A percentile compares a stretch with the other conserved stretches of the same genome.
Evolutionary conservation across 345 rosid species (phyloP).

Genomic region (Brassica napus): Da-Ae NC_063442.1:33217001-33217500

Average conservation of each 20-base stretch:
- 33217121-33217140: background rate
- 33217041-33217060: background rate
- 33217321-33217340: slow-evolving; percentile 57
- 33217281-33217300: slow-evolving; percentile 89
- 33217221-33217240: slow-evolving; percentile 88
- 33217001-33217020: background rate
- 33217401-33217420: too few species aligned
- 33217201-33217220: slow-evolving; percentile 15
- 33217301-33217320: slow-evolving; percentile 63
- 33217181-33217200: background rate
- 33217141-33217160: background rate
- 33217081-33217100: background rate
- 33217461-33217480: slow-evolving; percentile 81
- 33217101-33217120: background rate
- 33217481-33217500: slow-evolving; percentile 50
- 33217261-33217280: slow-evolving; percentile 75
- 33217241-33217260: slow-evolving; percentile 88
- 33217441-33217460: slow-evolving; percentile 47
- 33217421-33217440: background rate
- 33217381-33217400: background rate
- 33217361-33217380: slow-evolving; percentile 59
- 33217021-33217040: background rate
- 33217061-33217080: background rate
- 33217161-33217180: background rate
- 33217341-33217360: slow-evolving; percentile 64